Conservation (phyloP, 164 flowering plant genomes). For the Macadamia integrifolia region DNA sequence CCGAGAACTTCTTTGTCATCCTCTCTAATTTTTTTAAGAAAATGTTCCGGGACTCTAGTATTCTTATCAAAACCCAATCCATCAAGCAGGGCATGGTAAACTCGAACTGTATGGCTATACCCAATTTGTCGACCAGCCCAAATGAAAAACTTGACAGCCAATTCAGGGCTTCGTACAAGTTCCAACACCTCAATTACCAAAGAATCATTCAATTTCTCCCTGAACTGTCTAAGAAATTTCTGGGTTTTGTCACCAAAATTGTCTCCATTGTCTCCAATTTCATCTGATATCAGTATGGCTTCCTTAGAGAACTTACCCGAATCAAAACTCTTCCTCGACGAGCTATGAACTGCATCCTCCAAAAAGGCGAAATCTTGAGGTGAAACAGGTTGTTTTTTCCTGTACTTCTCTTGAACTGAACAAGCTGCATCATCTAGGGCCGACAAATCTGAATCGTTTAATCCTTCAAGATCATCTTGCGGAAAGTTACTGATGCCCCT, state of each 20-base stretch:
- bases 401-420: constrained; percentile 5
- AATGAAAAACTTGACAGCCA: constrained; percentile 65
- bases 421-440: constrained; percentile 1
- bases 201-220: constrained; percentile 45
- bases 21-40: constrained; percentile 49
- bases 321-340: constrained; percentile 3
- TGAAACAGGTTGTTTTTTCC: constrained; percentile 17
- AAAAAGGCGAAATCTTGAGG: constrained; percentile 43
- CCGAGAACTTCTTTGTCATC: constrained; percentile 66
- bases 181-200: constrained; percentile 66
- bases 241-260: constrained; percentile 43
- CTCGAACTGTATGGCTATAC: constrained; percentile 47
- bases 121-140: constrained; percentile 95
- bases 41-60: constrained; percentile 38
- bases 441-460: constrained; percentile 29
- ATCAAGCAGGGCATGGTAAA: constrained; percentile 63
- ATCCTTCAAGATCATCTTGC: constrained; percentile 33
- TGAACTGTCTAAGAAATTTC: constrained; percentile 61
- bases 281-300: constrained; percentile 37
- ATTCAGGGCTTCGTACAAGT: constrained; percentile 38
- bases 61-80: constrained; percentile 28
- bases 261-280: constrained; percentile 25
- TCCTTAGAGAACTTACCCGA: constrained; percentile 38
- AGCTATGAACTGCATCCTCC: constrained; percentile 23
- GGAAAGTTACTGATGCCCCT: constrained; percentile 18